A percentile compares a stretch with the other conserved stretches of the same genome.
phyloP scores from a whole-genome alignment of 345 rosid genomes.

The Citrus hindsii region DNA sequence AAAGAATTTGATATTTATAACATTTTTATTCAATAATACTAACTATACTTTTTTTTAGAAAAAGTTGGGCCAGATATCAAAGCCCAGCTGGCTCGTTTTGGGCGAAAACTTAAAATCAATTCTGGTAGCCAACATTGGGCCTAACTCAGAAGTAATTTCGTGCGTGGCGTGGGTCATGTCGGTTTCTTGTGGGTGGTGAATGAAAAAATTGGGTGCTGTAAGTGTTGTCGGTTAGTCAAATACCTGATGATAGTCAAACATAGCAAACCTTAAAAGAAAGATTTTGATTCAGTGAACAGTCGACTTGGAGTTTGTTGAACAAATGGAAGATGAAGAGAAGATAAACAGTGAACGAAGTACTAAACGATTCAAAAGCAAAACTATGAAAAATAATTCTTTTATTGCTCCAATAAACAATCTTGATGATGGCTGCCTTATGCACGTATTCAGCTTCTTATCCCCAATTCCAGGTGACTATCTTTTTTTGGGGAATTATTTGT shows the following conservation, averaged over 20 bases:
- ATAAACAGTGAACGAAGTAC: background rate
- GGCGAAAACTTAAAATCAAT: too few relatives aligned
- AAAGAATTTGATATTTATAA: too few relatives aligned
- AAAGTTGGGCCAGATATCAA: too few relatives aligned
- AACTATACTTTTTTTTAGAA: too few relatives aligned
- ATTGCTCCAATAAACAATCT: constrained; percentile 57
- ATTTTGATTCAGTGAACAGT: background rate
- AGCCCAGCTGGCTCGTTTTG: too few relatives aligned
- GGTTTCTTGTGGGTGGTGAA: background rate
- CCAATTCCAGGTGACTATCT: constrained; percentile 71
- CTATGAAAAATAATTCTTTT: constrained; percentile 6
- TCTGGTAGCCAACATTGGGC: too few relatives aligned
- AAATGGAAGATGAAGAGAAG: background rate
- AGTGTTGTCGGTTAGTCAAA: background rate
- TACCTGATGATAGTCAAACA: too few relatives aligned
- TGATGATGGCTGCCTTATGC: constrained; percentile 99
- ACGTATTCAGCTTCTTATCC: constrained; percentile 88
- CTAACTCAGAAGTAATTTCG: background rate
- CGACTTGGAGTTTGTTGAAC: background rate
- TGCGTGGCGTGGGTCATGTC: background rate
- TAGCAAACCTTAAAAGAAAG: too few relatives aligned
- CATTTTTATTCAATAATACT: too few relatives aligned
- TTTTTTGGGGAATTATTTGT: background rate
- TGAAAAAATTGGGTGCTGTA: background rate
- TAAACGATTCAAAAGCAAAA: background rate